Conservation (phyloP, 2,329 filamentous ascomycete genomes). For the Fusarium metavorans region DNA sequence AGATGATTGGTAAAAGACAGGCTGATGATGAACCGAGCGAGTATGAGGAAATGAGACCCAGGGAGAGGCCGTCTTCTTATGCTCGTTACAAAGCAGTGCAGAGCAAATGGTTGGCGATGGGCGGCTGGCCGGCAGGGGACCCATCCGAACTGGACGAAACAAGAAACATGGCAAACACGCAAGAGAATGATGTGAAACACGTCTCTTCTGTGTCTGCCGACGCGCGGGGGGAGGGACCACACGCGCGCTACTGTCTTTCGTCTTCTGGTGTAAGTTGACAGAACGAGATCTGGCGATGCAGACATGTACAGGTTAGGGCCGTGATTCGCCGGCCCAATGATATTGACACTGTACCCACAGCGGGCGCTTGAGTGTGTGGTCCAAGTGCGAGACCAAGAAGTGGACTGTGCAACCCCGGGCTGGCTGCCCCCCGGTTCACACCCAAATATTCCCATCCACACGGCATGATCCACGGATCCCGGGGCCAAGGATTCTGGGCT, state of each 20-base stretch:
- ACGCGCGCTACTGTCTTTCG: constrained; percentile 2
- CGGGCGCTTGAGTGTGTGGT: background rate
- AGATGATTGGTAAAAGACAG: constrained; percentile 45
- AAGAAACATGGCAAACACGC: constrained; percentile 41
- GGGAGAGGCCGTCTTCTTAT: constrained; percentile 47
- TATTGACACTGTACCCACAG: constrained; percentile 33
- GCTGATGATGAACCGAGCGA: constrained; percentile 33
- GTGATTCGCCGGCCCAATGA: constrained; percentile 25
- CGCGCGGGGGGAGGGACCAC: constrained; percentile 9
- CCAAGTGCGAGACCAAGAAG: constrained; percentile 15
- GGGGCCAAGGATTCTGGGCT: constrained; percentile 44
- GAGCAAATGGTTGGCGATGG: constrained; percentile 41
- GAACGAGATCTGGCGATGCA: background rate
- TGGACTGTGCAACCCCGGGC: constrained; percentile 29
- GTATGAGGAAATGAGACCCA: constrained; percentile 36
- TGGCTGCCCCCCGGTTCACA: background rate
- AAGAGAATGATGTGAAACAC: constrained; percentile 41
- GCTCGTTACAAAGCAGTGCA: constrained; percentile 21
- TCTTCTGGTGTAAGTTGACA: constrained; percentile 29
- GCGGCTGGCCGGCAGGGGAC: constrained; percentile 34
- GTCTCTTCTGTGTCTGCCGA: constrained; percentile 8
- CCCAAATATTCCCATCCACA: background rate
- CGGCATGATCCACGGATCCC: constrained; percentile 16
- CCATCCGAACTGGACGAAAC: constrained; percentile 38
- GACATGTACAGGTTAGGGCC: background rate